A percentile compares a stretch with the other conserved stretches of the same genome.
These are phyloP conservation scores for Diaporthe sp. DNA, from an alignment of 2,329 filamentous ascomycete genomes.

Conservation along the genomic window DNA sequence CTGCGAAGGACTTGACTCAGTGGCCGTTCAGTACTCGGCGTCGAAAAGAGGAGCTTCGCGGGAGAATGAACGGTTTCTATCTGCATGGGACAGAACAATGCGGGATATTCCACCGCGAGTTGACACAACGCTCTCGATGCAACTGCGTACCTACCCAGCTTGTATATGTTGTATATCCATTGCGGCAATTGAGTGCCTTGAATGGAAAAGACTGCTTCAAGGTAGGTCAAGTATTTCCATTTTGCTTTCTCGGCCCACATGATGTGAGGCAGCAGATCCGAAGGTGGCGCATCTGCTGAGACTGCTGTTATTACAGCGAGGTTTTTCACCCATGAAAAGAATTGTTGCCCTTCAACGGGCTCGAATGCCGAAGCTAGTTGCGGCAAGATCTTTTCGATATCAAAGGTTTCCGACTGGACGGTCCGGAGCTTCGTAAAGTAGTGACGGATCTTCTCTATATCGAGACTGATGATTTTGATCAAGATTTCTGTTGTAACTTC, in stretches of 20 bases:
- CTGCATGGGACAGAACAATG: neutral
- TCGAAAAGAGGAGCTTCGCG: neutral
- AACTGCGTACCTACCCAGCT: neutral
- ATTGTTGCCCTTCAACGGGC: neutral
- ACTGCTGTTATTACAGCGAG: neutral
- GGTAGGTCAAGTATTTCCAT: neutral
- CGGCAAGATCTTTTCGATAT: neutral
- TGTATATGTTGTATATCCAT: neutral
- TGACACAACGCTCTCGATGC: neutral
- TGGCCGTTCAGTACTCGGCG: neutral
- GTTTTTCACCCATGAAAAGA: neutral
- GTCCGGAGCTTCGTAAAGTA: neutral
- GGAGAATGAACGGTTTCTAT: neutral
- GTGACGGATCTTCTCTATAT: neutral
- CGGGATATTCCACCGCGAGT: neutral
- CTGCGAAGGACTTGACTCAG: neutral
- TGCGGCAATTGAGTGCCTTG: neutral
- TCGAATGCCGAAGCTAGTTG: neutral
- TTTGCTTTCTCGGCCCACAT: neutral
- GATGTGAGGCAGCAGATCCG: neutral
- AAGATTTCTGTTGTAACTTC: neutral
- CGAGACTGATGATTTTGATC: neutral
- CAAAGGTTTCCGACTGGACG: neutral
- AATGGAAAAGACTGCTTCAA: neutral
- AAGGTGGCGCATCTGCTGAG: neutral